Conservation (phyloP, 1,139 yeast species). For the Candida sanyaensis region DNA sequence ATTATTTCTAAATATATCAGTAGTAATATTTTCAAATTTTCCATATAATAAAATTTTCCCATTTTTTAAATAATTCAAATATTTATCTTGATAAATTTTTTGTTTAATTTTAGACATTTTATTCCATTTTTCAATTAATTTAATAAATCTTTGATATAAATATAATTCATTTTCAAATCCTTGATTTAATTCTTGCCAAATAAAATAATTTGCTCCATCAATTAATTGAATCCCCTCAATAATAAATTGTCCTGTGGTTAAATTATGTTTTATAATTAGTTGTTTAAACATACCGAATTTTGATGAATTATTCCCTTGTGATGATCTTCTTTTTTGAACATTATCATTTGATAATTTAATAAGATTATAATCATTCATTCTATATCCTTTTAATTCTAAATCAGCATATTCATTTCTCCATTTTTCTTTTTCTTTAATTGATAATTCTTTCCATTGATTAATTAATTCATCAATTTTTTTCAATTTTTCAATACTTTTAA, state of each 20-base stretch:
- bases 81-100: conserved; percentile 26
- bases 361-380: background rate
- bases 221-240: background rate
- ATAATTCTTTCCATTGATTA: background rate
- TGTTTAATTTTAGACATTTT: conserved; percentile 24
- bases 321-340: background rate
- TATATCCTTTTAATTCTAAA: background rate
- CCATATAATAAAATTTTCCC: conserved; percentile 37
- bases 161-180: background rate
- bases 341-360: background rate
- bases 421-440: background rate
- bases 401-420: background rate
- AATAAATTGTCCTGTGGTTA: background rate
- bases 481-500: background rate
- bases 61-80: conserved; percentile 22
- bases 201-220: conserved; percentile 2
- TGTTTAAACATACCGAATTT: background rate
- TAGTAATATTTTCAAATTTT: conserved; percentile 22
- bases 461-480: background rate
- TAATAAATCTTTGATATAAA: background rate
- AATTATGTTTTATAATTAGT: background rate
- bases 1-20: conserved; percentile 14
- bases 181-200: background rate
- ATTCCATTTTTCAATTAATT: conserved; percentile 24
- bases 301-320: background rate